phyloP scores from a whole-genome alignment of 2,329 filamentous ascomycete species.

The Diaporthe helianthi region DNA sequence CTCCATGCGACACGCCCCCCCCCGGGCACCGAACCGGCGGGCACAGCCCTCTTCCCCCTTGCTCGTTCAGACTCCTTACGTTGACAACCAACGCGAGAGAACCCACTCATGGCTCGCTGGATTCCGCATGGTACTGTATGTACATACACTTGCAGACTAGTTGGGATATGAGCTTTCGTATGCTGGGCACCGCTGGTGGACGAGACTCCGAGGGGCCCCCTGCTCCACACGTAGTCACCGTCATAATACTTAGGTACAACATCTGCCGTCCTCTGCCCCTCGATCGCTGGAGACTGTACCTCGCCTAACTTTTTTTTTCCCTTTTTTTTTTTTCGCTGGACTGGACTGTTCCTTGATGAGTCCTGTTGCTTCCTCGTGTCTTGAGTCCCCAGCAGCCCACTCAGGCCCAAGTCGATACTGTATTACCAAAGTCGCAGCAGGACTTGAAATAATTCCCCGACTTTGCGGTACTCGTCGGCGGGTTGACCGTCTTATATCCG shows the following conservation, averaged over 20 bases:
- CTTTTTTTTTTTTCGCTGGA: not conserved
- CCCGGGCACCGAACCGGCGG: conserved; percentile 33
- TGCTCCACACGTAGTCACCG: conserved; percentile 31
- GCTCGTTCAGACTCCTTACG: conserved; percentile 22
- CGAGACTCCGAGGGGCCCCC: not conserved
- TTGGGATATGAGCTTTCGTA: conserved; percentile 17
- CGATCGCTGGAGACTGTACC: not conserved
- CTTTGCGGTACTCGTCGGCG: not conserved
- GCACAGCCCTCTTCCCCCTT: conserved; percentile 25
- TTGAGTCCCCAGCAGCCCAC: not conserved
- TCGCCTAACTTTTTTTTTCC: conserved; percentile 13
- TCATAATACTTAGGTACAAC: conserved; percentile 30
- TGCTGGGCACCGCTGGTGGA: conserved; percentile 22
- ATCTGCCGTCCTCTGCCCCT: conserved; percentile 23
- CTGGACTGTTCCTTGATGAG: conserved; percentile 4
- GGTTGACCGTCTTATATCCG: conserved; percentile 28
- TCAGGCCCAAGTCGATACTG: not conserved
- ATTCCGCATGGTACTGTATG: conserved; percentile 32
- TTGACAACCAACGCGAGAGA: conserved; percentile 24
- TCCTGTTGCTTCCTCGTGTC: not conserved
- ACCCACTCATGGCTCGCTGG: conserved; percentile 24
- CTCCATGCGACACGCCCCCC: conserved; percentile 31
- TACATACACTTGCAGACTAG: conserved; percentile 27
- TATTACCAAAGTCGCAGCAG: not conserved
- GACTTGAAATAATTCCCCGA: not conserved